Evolutionary conservation across 495 filamentous ascomycete species (phyloP), one percentile per base, ranked within the genome.

Genomic region (Penicillium pulvis): DNA sequence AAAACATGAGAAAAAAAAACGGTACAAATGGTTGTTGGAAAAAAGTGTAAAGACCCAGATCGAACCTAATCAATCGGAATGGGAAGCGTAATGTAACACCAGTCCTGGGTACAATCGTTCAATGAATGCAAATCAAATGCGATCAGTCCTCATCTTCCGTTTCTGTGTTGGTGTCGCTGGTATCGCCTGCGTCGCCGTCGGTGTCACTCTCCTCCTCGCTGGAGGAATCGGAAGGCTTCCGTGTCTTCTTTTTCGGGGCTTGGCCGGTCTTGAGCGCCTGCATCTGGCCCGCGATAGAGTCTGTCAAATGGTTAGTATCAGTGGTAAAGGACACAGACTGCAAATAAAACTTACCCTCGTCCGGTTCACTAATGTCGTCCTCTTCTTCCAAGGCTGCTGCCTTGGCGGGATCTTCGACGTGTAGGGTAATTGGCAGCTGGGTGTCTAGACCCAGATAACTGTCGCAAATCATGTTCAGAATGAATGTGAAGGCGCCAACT

Each of bases 281-380:
- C 94, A 98, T 97, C 76, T 96, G 91, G 53, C 94, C 95, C 23
- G 92, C 93, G 66, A 98, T 79, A 2, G 94, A 92, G 77, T 97
- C 94, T 98, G 55, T 39, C 57, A 35, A 14, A 41, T 78, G 59
- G 73, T 70, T 62, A 72, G 63, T 45, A 51, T 59, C 43, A 30
- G 17, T 50, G 35, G 28, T 36, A 49, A 49, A 44, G 28, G 12
- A 52, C 23, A 2, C 43, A 50, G 19, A 33, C 31, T 23, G 31
- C 11, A 43, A 44, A 41, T 49, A 39, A 50, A 51, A 75, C 86
- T 79, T 80, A 96, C 94, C 94, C 79, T 97, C 94, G 68, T 98
- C 94, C 9, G 95, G 93, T 72, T 98, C 94, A 71, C 90, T 95
- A 61, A 97, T 97, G 65, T 97, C 93, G 65, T 97, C 94, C 59